phyloP scores from a whole-genome alignment of 495 filamentous ascomycete genomes.

The Podospora pseudocomata region DNA sequence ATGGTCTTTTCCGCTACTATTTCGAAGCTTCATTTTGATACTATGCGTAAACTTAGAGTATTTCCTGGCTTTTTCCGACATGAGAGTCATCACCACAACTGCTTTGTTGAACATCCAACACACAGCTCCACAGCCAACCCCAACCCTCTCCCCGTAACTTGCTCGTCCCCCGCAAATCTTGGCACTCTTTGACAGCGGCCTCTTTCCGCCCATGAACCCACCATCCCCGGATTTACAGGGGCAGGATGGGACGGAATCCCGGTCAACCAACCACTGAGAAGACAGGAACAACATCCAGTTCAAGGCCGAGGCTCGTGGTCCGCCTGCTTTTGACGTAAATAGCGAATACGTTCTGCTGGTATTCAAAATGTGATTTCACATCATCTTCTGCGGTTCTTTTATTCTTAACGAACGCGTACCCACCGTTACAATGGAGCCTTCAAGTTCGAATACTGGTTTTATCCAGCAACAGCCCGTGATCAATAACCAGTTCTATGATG shows the following conservation, averaged over 20 bases:
- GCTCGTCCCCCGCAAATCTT: background rate
- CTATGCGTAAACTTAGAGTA: too few species aligned
- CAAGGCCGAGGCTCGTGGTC: slow-evolving; percentile 7
- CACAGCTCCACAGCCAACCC: background rate
- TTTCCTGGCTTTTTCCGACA: too few species aligned
- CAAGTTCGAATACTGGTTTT: slow-evolving; percentile 48
- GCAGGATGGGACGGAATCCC: background rate
- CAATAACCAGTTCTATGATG: slow-evolving; percentile 48
- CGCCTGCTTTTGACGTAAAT: background rate
- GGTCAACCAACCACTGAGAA: slow-evolving; percentile 2
- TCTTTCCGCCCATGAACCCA: slow-evolving; percentile 5
- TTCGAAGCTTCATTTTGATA: too few species aligned
- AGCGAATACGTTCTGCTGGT: background rate
- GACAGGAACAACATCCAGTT: background rate
- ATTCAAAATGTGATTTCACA: background rate
- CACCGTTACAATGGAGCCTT: slow-evolving; percentile 34
- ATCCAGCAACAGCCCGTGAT: slow-evolving; percentile 45
- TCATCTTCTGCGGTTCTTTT: background rate
- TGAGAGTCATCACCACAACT: too few species aligned
- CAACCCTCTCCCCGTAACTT: background rate
- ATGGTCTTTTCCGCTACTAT: too few species aligned
- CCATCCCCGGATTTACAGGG: background rate
- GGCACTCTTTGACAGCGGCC: slow-evolving; percentile 10
- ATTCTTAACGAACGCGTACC: background rate
- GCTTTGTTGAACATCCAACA: too few species aligned